Conservation (phyloP, 164 flowering plant genomes). For the Vitis labrusca region DNA sequence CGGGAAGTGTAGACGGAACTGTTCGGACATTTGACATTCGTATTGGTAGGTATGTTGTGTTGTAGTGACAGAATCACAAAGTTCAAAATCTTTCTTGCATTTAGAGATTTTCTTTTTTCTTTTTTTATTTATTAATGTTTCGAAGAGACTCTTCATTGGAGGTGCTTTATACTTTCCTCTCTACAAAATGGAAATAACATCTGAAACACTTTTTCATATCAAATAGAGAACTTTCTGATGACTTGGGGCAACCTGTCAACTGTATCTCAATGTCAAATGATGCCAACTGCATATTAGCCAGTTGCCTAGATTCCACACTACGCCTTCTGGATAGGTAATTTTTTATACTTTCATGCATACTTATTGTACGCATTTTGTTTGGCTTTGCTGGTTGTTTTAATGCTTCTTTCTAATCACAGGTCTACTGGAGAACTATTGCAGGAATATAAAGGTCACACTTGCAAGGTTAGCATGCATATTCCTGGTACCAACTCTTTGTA, state of each 20-base stretch:
- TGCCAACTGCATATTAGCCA: conserved; percentile 85
- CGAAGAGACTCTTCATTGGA: not conserved
- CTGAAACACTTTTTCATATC: not conserved
- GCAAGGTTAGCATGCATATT: conserved; percentile 70
- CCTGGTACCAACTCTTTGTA: not conserved
- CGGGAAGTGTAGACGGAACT: conserved; percentile 98
- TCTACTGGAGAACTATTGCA: conserved; percentile 82
- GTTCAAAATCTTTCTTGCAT: not conserved
- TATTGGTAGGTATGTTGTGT: conserved; percentile 76
- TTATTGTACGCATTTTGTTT: not conserved
- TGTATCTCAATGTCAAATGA: conserved; percentile 93
- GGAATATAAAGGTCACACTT: conserved; percentile 92
- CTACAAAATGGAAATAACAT: not conserved
- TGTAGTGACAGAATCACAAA: not conserved
- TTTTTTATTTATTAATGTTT: not conserved
- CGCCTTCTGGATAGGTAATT: conserved; percentile 85
- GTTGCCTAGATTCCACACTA: conserved; percentile 91
- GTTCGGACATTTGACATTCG: conserved; percentile 95
- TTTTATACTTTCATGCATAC: not conserved
- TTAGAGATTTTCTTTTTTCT: not conserved
- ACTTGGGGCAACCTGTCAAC: conserved; percentile 92
- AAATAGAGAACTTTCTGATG: conserved; percentile 72
- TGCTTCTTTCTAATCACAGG: conserved; percentile 37
- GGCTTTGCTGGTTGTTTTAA: not conserved
- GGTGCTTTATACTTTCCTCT: not conserved